A percentile compares a stretch with the other conserved stretches of the same genome.
Conservation (phyloP, 2,329 filamentous ascomycete genomes). For the Cryphonectria carpinicola region DNA sequence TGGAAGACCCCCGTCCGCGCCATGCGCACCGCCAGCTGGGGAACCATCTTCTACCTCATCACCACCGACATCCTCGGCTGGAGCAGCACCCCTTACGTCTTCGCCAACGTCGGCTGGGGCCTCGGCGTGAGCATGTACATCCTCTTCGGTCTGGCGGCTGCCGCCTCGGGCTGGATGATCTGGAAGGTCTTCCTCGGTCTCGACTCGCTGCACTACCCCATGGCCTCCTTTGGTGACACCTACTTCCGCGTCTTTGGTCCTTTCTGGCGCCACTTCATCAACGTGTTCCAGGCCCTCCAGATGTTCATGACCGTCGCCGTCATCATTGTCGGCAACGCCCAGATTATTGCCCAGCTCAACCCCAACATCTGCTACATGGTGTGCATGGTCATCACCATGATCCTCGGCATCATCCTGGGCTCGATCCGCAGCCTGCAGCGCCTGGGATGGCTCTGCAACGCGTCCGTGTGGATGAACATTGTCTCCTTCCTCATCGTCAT, state of each 20-base stretch:
- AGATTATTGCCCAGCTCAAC: slow-evolving; percentile 54
- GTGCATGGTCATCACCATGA: slow-evolving; percentile 54
- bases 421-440: slow-evolving; percentile 60
- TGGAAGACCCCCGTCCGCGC: slow-evolving; percentile 52
- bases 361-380: slow-evolving; percentile 58
- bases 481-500: slow-evolving; percentile 60
- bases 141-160: slow-evolving; percentile 18
- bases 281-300: slow-evolving; percentile 52
- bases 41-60: slow-evolving; percentile 53
- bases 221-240: slow-evolving; percentile 52
- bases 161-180: slow-evolving; percentile 49
- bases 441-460: slow-evolving; percentile 59
- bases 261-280: slow-evolving; percentile 49
- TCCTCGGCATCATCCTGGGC: slow-evolving; percentile 55
- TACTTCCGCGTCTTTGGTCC: slow-evolving; percentile 53
- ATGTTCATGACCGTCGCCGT: slow-evolving; percentile 55
- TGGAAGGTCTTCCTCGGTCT: slow-evolving; percentile 50
- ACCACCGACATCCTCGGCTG: slow-evolving; percentile 53
- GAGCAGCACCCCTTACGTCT: slow-evolving; percentile 40
- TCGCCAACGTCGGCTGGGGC: slow-evolving; percentile 26
- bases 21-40: slow-evolving; percentile 49
- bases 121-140: slow-evolving; percentile 24
- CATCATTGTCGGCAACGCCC: slow-evolving; percentile 56
- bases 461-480: slow-evolving; percentile 60
- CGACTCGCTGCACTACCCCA: slow-evolving; percentile 51